Evolutionary conservation across 2,329 filamentous ascomycete genomes (phyloP).

Genomic region (Trichophyton mentagrophytes): DNA sequence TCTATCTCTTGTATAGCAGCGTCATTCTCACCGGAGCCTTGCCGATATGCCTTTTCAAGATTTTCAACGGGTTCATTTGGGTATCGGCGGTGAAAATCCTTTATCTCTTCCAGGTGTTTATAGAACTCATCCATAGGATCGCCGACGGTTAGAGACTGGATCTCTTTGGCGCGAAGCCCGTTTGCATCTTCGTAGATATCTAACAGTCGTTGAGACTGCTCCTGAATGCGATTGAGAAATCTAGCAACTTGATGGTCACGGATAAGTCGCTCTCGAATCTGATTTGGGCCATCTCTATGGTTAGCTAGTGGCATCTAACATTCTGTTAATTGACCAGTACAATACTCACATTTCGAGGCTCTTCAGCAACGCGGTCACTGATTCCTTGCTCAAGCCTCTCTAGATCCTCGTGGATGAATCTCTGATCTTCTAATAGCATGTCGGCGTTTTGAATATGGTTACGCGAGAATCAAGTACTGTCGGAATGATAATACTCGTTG

Average conservation of each 20-base stretch:
- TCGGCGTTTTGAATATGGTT: slow-evolving; percentile 8
- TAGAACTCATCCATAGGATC: slow-evolving; percentile 89
- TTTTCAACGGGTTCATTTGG: slow-evolving; percentile 94
- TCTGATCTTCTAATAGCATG: slow-evolving; percentile 85
- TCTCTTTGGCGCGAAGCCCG: slow-evolving; percentile 59
- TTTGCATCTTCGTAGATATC: slow-evolving; percentile 73
- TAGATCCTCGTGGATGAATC: slow-evolving; percentile 88
- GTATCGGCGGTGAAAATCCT: slow-evolving; percentile 78
- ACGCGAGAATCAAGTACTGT: not conserved
- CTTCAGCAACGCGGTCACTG: slow-evolving; percentile 74
- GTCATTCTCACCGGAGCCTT: slow-evolving; percentile 53
- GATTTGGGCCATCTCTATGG: slow-evolving; percentile 2
- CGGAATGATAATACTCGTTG: not conserved
- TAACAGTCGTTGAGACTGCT: slow-evolving; percentile 67
- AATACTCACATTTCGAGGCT: slow-evolving; percentile 66
- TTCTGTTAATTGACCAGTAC: not conserved
- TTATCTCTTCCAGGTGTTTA: slow-evolving; percentile 66
- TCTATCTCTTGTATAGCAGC: slow-evolving; percentile 59
- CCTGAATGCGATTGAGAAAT: slow-evolving; percentile 75
- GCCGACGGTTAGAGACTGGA: slow-evolving; percentile 69
- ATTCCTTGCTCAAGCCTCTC: slow-evolving; percentile 92
- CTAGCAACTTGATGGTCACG: slow-evolving; percentile 84
- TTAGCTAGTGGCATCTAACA: slow-evolving; percentile 7
- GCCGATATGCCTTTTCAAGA: slow-evolving; percentile 80
- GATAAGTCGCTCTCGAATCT: slow-evolving; percentile 81